A percentile compares a stretch with the other conserved stretches of the same genome.
These are phyloP conservation scores for Phytophthora agathidicida DNA, from an alignment of 352 stramenopile genomes.

Conservation along the genomic window DNA sequence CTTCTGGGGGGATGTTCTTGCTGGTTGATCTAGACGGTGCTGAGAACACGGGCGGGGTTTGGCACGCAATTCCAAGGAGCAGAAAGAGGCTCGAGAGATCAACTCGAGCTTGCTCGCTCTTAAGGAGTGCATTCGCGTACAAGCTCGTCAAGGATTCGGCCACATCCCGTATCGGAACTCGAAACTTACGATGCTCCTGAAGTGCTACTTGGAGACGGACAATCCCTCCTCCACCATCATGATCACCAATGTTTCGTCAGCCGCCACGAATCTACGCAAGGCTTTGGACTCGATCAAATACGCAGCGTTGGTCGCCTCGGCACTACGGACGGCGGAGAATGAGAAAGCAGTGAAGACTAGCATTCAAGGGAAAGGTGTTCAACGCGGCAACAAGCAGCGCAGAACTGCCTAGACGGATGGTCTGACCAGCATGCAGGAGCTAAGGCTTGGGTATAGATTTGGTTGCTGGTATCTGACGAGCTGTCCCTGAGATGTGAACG, in stretches of 20 bases:
- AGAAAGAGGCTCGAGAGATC: conserved; percentile 27
- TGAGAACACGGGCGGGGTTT: conserved; percentile 59
- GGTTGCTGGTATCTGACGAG: neutral
- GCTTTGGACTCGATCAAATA: conserved; percentile 51
- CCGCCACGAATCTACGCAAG: conserved; percentile 24
- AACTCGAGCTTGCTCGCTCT: conserved; percentile 56
- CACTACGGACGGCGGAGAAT: conserved; percentile 29
- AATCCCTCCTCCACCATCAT: conserved; percentile 41
- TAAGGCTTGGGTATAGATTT: neutral
- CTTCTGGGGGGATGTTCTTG: conserved; percentile 42
- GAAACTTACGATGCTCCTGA: conserved; percentile 58
- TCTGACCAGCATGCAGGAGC: too few species aligned
- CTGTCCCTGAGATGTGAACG: conserved; percentile 11
- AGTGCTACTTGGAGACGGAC: conserved; percentile 32
- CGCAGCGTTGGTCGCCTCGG: conserved; percentile 42
- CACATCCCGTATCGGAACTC: conserved; percentile 47
- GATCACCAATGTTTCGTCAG: conserved; percentile 54
- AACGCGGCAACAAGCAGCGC: too few species aligned
- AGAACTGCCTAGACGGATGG: too few species aligned
- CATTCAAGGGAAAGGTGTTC: too few species aligned
- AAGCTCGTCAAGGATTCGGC: conserved; percentile 11
- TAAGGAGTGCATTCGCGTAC: conserved; percentile 56
- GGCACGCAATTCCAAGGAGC: conserved; percentile 16
- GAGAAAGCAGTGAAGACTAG: neutral
- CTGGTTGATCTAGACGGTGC: conserved; percentile 59